Evolutionary conservation across 306 rosid species (phyloP).

Genomic region (Alnus rubra): DNA sequence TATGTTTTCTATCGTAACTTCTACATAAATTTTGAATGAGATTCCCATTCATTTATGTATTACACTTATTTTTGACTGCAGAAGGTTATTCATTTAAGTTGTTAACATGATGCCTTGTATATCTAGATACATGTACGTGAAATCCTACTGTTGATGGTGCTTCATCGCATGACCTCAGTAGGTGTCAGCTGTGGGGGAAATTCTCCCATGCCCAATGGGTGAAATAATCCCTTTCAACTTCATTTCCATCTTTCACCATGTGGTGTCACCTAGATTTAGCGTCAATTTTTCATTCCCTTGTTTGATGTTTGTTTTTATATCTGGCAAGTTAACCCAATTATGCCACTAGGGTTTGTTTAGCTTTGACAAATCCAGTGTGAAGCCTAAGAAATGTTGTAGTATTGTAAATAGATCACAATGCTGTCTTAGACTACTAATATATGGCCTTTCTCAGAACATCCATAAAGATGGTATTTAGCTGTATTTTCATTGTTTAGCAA

Average conservation of each 20-base stretch:
- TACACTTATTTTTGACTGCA: background rate
- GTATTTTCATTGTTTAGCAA: background rate
- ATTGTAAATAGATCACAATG: background rate
- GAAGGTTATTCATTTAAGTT: background rate
- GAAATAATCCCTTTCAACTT: background rate
- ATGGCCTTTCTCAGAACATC: background rate
- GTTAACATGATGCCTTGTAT: background rate
- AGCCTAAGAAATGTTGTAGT: background rate
- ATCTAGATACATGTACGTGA: background rate
- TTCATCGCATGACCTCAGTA: background rate
- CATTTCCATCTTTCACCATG: background rate
- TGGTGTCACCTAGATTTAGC: background rate
- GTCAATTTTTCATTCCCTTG: background rate
- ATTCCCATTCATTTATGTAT: background rate
- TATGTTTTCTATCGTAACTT: background rate
- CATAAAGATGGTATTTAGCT: background rate
- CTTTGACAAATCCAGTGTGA: background rate
- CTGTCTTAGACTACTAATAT: background rate
- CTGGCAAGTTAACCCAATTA: background rate
- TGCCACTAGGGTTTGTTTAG: background rate
- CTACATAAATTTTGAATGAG: background rate
- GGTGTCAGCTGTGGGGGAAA: background rate
- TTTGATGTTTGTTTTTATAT: background rate
- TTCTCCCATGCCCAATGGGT: background rate
- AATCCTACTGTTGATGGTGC: background rate